Conservation (phyloP, 75 land plant genomes). For the Pinus tabuliformis region DNA sequence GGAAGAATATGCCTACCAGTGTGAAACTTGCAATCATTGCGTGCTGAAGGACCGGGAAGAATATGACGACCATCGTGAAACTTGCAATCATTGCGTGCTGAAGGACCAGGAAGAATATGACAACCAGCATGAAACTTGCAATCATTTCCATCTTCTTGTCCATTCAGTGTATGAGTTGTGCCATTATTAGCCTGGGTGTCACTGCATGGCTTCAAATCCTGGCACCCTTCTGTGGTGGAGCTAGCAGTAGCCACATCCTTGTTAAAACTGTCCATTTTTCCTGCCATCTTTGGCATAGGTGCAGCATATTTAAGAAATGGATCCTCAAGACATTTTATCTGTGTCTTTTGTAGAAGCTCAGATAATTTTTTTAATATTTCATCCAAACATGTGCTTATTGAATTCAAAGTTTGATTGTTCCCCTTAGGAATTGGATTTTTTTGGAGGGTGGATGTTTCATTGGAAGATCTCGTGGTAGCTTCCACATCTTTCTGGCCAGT, state of each 20-base stretch:
- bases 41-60: no score
- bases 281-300: conserved; percentile 9
- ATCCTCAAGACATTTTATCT: conserved; percentile 7
- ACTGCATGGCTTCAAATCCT: not conserved
- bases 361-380: conserved; percentile 15
- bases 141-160: no score
- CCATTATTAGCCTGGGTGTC: conserved; percentile 21
- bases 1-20: no score
- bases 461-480: no score
- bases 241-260: conserved; percentile 2
- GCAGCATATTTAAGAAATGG: not conserved
- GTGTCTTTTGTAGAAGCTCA: not conserved
- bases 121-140: no score
- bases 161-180: no score
- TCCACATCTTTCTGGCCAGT: not conserved
- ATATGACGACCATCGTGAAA: no score
- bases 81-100: no score
- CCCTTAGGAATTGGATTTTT: no score
- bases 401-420: not conserved
- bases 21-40: no score
- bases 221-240: not conserved
- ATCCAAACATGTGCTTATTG: not conserved
- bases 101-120: no score
- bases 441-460: no score
- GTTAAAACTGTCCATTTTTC: not conserved